A percentile compares a stretch with the other conserved stretches of the same genome.
Evolutionary conservation across 1,284 basidiomycete genomes (phyloP).

Genomic region (Tilletia indica): DNA sequence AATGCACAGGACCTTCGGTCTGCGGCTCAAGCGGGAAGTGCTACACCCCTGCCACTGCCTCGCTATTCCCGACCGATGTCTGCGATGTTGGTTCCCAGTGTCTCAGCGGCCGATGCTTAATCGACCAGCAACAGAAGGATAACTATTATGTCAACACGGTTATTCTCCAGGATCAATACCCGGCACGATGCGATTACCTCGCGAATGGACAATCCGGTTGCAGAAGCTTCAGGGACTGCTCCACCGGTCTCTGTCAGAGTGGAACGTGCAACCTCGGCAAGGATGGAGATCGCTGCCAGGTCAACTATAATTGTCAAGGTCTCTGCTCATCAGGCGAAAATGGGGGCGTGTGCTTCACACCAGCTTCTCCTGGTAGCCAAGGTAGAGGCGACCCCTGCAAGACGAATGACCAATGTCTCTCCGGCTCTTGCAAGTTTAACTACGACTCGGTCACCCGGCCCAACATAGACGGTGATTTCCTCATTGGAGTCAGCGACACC

Average conservation of each 20-base stretch:
- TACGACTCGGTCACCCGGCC: conserved; percentile 9
- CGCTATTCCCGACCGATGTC: not conserved
- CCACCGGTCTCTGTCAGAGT: not conserved
- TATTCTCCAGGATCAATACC: not conserved
- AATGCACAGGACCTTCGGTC: not conserved
- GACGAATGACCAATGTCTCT: not conserved
- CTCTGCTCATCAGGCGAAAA: not conserved
- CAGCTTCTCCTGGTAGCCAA: not conserved
- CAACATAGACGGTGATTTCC: not conserved
- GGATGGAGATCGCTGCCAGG: conserved; percentile 15
- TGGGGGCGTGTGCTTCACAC: not conserved
- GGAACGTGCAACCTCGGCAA: not conserved
- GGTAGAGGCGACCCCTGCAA: not conserved
- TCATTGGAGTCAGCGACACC: not conserved
- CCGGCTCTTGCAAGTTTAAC: not conserved
- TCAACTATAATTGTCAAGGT: not conserved
- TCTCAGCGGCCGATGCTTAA: not conserved
- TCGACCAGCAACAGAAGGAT: not conserved
- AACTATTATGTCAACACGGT: not conserved
- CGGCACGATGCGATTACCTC: not conserved
- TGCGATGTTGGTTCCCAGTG: not conserved
- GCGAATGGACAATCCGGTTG: not conserved
- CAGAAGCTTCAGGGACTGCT: not conserved
- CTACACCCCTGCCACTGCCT: not conserved
- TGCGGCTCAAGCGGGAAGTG: not conserved